phyloP scores from a whole-genome alignment of 306 rosid species.

The Prunus fruticosa region DNA sequence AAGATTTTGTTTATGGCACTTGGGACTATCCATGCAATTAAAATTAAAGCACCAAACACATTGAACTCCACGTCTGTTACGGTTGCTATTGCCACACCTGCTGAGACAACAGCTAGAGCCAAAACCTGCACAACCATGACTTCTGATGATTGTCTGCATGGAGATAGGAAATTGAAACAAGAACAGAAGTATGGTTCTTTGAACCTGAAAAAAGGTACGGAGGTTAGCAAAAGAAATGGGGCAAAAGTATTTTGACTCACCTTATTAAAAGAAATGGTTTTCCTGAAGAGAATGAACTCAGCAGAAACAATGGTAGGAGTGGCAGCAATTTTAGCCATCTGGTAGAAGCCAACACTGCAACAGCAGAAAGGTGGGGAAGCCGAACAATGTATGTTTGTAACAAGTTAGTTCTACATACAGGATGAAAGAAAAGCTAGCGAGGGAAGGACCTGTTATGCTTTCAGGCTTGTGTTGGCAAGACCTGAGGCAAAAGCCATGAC shows the following conservation, averaged over 20 bases:
- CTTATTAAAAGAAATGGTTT: slow-evolving; percentile 62
- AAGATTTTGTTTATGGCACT: slow-evolving; percentile 84
- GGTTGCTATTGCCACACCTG: slow-evolving; percentile 85
- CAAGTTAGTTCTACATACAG: background rate
- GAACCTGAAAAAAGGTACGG: background rate
- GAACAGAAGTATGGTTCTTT: background rate
- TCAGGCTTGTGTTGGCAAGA: slow-evolving; percentile 93
- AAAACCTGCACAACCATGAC: slow-evolving; percentile 52
- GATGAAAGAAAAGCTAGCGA: background rate
- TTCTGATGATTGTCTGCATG: background rate
- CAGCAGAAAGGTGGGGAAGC: slow-evolving; percentile 28
- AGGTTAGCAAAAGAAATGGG: background rate
- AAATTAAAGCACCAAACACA: slow-evolving; percentile 64
- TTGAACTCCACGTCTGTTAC: slow-evolving; percentile 92
- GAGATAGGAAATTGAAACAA: background rate
- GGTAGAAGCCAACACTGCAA: slow-evolving; percentile 93
- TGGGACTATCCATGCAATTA: slow-evolving; percentile 76
- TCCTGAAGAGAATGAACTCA: slow-evolving; percentile 69
- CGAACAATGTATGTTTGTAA: background rate
- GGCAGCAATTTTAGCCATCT: slow-evolving; percentile 97
- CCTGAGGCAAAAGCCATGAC: slow-evolving; percentile 98
- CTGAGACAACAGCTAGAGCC: slow-evolving; percentile 65
- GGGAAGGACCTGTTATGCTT: slow-evolving; percentile 71
- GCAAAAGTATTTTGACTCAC: slow-evolving; percentile 22
- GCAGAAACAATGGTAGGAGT: slow-evolving; percentile 92